Conservation (phyloP, 139 green algal genomes). For the Bryopsis sp. region DNA sequence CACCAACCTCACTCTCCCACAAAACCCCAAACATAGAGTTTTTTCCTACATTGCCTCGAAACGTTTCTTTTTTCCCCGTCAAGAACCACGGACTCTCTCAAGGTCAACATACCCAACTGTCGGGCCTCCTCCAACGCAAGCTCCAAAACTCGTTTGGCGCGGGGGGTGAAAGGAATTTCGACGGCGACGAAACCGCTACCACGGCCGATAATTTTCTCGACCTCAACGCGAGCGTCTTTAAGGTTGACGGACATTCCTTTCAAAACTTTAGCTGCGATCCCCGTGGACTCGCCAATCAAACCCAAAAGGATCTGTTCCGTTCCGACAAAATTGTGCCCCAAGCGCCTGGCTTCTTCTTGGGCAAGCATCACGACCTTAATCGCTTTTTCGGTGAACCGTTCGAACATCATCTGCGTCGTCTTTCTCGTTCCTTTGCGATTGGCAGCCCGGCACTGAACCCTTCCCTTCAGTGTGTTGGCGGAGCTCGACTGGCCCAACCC, state of each 20-base stretch:
- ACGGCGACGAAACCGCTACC: conserved; percentile 96
- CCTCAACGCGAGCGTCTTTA: conserved; percentile 94
- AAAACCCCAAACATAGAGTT: conserved; percentile 99
- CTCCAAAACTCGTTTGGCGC: conserved; percentile 98
- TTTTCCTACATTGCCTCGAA: conserved; percentile 61
- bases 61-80: background rate
- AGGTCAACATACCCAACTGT: conserved; percentile 69
- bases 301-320: conserved; percentile 99
- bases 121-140: conserved; percentile 95
- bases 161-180: conserved; percentile 97
- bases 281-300: conserved; percentile 95
- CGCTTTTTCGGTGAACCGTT: conserved; percentile 96
- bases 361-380: conserved; percentile 96
- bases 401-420: conserved; percentile 77
- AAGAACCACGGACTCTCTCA: background rate
- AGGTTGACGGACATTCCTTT: conserved; percentile 98
- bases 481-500: conserved; percentile 75
- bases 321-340: conserved; percentile 98
- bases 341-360: conserved; percentile 90
- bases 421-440: conserved; percentile 49
- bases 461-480: too few species aligned
- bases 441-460: conserved; percentile 48
- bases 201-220: conserved; percentile 98
- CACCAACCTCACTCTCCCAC: conserved; percentile 89
- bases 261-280: conserved; percentile 98